phyloP scores from a whole-genome alignment of 129 eudicot species.

The Escallonia herrerae region DNA sequence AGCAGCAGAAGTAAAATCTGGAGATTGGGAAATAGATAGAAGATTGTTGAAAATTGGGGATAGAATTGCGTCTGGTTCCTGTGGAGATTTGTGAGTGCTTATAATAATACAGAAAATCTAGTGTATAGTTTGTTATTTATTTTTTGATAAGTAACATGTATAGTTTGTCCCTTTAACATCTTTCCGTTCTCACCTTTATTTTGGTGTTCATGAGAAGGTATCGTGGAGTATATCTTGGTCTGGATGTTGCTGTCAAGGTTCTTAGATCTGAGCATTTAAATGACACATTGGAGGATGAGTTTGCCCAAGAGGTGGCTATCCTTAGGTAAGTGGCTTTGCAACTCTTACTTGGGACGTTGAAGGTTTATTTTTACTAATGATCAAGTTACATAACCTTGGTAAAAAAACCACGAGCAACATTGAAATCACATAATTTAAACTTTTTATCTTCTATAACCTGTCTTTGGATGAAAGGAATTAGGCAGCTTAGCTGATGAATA shows the following conservation, averaged over 20 bases:
- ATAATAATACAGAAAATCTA: not conserved
- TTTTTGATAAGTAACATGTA: not conserved
- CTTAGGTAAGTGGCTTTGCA: slow-evolving; percentile 37
- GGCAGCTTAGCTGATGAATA: no score
- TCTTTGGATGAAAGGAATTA: no score
- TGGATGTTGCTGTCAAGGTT: slow-evolving; percentile 81
- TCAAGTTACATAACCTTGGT: not conserved
- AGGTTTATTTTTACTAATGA: not conserved
- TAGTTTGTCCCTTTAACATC: not conserved
- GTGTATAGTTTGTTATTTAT: no score
- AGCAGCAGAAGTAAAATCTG: slow-evolving; percentile 29
- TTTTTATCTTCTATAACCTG: no score
- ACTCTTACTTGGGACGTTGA: not conserved
- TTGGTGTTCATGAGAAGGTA: slow-evolving; percentile 41
- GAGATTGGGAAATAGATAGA: slow-evolving; percentile 73
- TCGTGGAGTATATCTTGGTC: slow-evolving; percentile 72
- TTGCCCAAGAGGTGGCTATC: slow-evolving; percentile 68
- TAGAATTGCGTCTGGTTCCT: slow-evolving; percentile 70
- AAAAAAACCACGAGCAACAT: not conserved
- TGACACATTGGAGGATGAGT: slow-evolving; percentile 69
- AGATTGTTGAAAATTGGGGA: slow-evolving; percentile 60
- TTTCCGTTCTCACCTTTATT: slow-evolving; percentile 12
- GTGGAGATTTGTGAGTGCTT: slow-evolving; percentile 72
- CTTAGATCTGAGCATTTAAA: slow-evolving; percentile 65
- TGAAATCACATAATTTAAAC: not conserved